Evolutionary conservation across 768 basidiomycete genomes (phyloP).

Genomic region (Arthromyces matolae): DNA sequence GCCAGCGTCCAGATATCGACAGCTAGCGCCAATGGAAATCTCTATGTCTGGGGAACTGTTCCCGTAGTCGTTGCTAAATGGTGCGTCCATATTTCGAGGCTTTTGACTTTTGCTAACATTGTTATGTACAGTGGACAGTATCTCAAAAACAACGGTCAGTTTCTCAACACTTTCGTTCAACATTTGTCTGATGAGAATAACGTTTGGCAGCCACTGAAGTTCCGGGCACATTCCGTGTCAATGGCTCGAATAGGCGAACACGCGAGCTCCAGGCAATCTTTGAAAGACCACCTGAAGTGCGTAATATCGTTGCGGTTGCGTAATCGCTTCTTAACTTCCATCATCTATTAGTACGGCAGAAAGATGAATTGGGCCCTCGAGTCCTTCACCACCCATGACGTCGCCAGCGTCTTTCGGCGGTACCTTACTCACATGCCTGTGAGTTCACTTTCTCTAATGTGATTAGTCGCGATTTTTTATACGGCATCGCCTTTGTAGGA

Average conservation of each 20-base stretch:
- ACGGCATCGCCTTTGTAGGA: slow-evolving; percentile 68
- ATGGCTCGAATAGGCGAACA: slow-evolving; percentile 94
- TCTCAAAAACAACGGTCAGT: slow-evolving; percentile 87
- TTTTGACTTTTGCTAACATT: slow-evolving; percentile 2
- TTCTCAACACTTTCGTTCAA: too few species aligned
- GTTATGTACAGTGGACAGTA: slow-evolving; percentile 66
- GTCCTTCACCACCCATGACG: slow-evolving; percentile 90
- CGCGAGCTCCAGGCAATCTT: slow-evolving; percentile 90
- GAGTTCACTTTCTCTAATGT: slow-evolving; percentile 30
- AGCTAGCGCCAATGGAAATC: slow-evolving; percentile 73
- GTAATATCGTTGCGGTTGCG: slow-evolving; percentile 17
- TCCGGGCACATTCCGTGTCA: slow-evolving; percentile 91
- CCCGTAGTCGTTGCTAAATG: slow-evolving; percentile 98
- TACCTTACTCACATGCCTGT: slow-evolving; percentile 98
- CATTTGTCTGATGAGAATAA: too few species aligned
- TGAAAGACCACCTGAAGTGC: slow-evolving; percentile 81
- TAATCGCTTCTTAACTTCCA: background rate
- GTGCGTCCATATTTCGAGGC: slow-evolving; percentile 43
- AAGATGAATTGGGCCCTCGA: slow-evolving; percentile 86
- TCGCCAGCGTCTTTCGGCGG: slow-evolving; percentile 92
- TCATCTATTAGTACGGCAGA: slow-evolving; percentile 76
- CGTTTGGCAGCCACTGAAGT: slow-evolving; percentile 92
- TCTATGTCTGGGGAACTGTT: slow-evolving; percentile 91
- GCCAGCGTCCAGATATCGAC: slow-evolving; percentile 95
- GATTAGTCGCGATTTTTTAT: too few species aligned